A percentile compares a stretch with the other conserved stretches of the same genome.
Conservation (phyloP, 176 grass and related monocot genomes). For the Tillandsia leiboldiana region DNA sequence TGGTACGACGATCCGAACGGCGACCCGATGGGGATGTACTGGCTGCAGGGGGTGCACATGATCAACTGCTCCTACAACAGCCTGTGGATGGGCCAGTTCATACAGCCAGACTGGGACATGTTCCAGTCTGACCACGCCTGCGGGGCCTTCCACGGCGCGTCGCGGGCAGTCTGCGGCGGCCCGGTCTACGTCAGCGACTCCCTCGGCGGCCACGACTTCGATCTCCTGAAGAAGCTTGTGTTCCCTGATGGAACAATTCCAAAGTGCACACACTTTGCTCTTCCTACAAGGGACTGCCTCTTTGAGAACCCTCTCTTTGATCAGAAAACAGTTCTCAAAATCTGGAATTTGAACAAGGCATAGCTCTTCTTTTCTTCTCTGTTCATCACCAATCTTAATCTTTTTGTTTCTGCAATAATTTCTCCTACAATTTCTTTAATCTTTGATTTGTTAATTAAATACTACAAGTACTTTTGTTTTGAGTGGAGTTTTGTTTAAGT, state of each 20-base stretch:
- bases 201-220: not conserved
- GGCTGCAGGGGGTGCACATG: constrained; percentile 21
- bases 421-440: too few relatives aligned
- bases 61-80: constrained; percentile 19
- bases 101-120: constrained; percentile 27
- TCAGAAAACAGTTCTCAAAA: constrained; percentile 16
- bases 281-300: constrained; percentile 19
- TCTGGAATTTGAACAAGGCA: constrained; percentile 26
- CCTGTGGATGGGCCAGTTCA: constrained; percentile 22
- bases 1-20: constrained; percentile 23
- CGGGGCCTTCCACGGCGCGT: not conserved
- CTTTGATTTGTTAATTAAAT: too few relatives aligned
- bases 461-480: too few relatives aligned
- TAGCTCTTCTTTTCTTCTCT: not conserved
- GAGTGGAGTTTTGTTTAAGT: too few relatives aligned
- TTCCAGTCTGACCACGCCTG: constrained; percentile 3
- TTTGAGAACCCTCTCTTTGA: constrained; percentile 20
- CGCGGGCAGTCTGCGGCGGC: constrained; percentile 5
- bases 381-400: too few relatives aligned
- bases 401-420: too few relatives aligned
- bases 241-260: constrained; percentile 19
- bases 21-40: constrained; percentile 20
- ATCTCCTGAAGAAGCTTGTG: constrained; percentile 16
- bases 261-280: constrained; percentile 11
- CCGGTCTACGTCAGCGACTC: constrained; percentile 18